A percentile compares a stretch with the other conserved stretches of the same genome.
Evolutionary conservation across 768 basidiomycete genomes (phyloP).

Genomic region (Trametes sanguinea): DNA sequence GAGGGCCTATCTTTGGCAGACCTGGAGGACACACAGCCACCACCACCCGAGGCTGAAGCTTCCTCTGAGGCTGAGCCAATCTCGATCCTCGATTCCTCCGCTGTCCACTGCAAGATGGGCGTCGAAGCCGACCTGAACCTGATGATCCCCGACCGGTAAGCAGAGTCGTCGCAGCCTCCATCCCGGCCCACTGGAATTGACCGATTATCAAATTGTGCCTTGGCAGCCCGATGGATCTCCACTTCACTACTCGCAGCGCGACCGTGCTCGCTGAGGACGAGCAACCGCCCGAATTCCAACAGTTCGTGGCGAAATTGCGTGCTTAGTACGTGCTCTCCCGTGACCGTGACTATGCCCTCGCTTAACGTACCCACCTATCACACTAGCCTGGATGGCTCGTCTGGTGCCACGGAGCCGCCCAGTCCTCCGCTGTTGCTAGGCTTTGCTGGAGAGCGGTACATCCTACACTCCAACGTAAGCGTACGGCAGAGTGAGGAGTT

Average conservation of each 20-base stretch:
- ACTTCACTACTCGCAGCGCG: slow-evolving; percentile 44
- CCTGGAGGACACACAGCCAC: slow-evolving; percentile 1
- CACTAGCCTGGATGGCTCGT: slow-evolving; percentile 39
- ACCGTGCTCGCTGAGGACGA: slow-evolving; percentile 29
- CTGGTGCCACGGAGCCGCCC: slow-evolving; percentile 39
- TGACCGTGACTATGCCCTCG: background rate
- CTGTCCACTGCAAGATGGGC: slow-evolving; percentile 38
- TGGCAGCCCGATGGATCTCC: slow-evolving; percentile 58
- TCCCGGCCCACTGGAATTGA: background rate
- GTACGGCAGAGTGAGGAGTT: slow-evolving; percentile 47
- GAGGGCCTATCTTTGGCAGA: slow-evolving; percentile 8
- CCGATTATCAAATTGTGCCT: slow-evolving; percentile 15
- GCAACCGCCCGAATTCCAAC: slow-evolving; percentile 45
- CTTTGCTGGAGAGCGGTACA: slow-evolving; percentile 42
- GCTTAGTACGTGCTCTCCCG: slow-evolving; percentile 42
- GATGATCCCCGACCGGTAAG: slow-evolving; percentile 60
- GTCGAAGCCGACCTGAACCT: slow-evolving; percentile 45
- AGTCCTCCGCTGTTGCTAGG: slow-evolving; percentile 48
- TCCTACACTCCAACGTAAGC: slow-evolving; percentile 48
- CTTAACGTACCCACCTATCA: background rate
- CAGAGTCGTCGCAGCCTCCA: slow-evolving; percentile 1
- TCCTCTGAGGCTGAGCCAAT: background rate
- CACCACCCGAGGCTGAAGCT: background rate
- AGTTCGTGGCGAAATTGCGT: slow-evolving; percentile 43
- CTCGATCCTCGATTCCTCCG: slow-evolving; percentile 12